Conservation (phyloP, 176 grass and related monocot species). For the Poa annua region DNA sequence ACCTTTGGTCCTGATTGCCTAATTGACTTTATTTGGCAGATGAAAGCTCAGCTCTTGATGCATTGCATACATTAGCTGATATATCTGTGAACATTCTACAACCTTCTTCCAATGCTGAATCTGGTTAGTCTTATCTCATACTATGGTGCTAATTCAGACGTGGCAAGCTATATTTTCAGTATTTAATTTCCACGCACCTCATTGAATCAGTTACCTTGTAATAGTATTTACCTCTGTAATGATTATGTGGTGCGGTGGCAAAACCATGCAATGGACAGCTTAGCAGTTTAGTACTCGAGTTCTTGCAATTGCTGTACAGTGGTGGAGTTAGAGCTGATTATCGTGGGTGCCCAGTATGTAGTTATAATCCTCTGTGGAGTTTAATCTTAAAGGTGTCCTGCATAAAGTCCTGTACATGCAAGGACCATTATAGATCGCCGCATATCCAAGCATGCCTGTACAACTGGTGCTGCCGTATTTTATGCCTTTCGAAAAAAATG, state of each 20-base stretch:
- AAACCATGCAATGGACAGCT: slow-evolving; percentile 19
- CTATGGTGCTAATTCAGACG: neutral
- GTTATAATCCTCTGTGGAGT: neutral
- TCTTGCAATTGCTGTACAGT: slow-evolving; percentile 24
- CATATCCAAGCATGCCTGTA: neutral
- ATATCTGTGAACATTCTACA: slow-evolving; percentile 93
- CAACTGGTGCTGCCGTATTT: slow-evolving; percentile 9
- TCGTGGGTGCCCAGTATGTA: neutral
- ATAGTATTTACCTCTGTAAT: slow-evolving; percentile 4
- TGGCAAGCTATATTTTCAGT: slow-evolving; percentile 22
- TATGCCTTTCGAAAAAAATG: slow-evolving; percentile 29
- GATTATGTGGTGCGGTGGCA: neutral
- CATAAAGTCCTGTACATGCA: slow-evolving; percentile 15
- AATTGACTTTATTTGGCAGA: slow-evolving; percentile 54
- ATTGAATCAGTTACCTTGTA: slow-evolving; percentile 20
- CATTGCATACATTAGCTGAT: slow-evolving; percentile 92
- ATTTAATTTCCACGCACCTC: neutral
- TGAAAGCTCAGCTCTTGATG: slow-evolving; percentile 76
- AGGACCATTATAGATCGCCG: neutral
- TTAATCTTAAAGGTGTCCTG: neutral
- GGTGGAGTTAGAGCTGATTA: slow-evolving; percentile 6
- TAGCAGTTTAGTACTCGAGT: slow-evolving; percentile 29
- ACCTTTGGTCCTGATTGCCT: neutral
- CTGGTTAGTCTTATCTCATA: slow-evolving; percentile 64
- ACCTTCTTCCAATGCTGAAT: slow-evolving; percentile 72